Percentiles rank a stretch among this genome's conserved stretches.
Evolutionary conservation across 345 rosid species (phyloP).

Genomic region (Eucalyptus regnans): DNA sequence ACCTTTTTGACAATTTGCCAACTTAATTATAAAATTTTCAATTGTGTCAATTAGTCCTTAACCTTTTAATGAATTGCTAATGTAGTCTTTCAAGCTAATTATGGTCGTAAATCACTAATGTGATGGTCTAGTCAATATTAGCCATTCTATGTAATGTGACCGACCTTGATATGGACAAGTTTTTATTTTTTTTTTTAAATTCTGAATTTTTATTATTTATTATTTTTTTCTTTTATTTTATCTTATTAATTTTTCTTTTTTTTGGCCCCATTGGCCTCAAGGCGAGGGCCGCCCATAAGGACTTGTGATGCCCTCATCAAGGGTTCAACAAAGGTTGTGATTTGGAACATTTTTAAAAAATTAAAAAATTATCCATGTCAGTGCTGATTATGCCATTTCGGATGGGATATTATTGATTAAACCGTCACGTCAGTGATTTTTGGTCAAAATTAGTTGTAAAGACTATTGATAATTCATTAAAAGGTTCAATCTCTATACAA

Average conservation of each 20-base stretch:
- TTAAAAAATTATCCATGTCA: not conserved
- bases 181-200: not conserved
- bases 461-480: not conserved
- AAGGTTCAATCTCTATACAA: not conserved
- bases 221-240: too few relatives aligned
- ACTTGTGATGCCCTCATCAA: not conserved
- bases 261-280: accelerated
- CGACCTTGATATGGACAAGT: accelerated
- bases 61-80: not conserved
- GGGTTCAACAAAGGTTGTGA: not conserved
- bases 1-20: not conserved
- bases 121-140: accelerated
- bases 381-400: accelerated
- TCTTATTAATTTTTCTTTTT: not conserved
- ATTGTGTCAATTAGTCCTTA: not conserved
- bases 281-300: not conserved
- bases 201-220: not conserved
- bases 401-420: not conserved
- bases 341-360: not conserved
- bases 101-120: not conserved
- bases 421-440: accelerated
- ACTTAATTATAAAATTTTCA: not conserved
- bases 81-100: not conserved
- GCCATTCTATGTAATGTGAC: accelerated
- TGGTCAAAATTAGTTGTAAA: not conserved